phyloP scores from a whole-genome alignment of 768 basidiomycete species.

The Rhodotorula babjevae region DNA sequence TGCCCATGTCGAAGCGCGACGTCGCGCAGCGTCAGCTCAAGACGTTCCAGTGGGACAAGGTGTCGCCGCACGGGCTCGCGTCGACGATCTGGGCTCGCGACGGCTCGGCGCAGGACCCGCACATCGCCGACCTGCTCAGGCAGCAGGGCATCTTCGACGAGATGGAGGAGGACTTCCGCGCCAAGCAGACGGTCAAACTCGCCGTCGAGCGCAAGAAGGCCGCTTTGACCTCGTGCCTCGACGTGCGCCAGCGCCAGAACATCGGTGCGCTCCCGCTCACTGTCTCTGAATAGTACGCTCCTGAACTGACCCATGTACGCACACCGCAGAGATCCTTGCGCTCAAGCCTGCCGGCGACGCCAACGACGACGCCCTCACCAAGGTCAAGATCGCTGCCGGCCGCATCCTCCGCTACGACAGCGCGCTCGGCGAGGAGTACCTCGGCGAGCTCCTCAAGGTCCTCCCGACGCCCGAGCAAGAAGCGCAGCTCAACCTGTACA shows the following conservation, averaged over 20 bases:
- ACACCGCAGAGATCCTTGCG: conserved; percentile 12
- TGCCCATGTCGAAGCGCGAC: conserved; percentile 29
- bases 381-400: conserved; percentile 17
- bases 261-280: conserved; percentile 63
- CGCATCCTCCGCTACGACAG: conserved; percentile 78
- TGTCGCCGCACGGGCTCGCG: conserved; percentile 77
- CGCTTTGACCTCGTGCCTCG: conserved; percentile 56
- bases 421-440: conserved; percentile 76
- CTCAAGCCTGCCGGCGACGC: conserved; percentile 31
- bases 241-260: conserved; percentile 76
- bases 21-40: conserved; percentile 67
- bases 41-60: conserved; percentile 96
- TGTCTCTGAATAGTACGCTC: background rate
- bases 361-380: conserved; percentile 24
- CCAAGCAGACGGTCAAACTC: conserved; percentile 63
- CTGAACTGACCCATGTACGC: background rate
- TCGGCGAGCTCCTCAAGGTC: conserved; percentile 79
- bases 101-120: conserved; percentile 54
- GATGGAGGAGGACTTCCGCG: conserved; percentile 98
- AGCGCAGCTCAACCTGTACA: conserved; percentile 83
- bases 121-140: conserved; percentile 73
- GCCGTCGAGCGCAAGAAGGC: conserved; percentile 75
- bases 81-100: conserved; percentile 72
- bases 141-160: conserved; percentile 83
- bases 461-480: conserved; percentile 76